Base-by-base conservation (phyloP, 805 yeast genomes). In the Grigorovia yakushimaensis region DNA sequence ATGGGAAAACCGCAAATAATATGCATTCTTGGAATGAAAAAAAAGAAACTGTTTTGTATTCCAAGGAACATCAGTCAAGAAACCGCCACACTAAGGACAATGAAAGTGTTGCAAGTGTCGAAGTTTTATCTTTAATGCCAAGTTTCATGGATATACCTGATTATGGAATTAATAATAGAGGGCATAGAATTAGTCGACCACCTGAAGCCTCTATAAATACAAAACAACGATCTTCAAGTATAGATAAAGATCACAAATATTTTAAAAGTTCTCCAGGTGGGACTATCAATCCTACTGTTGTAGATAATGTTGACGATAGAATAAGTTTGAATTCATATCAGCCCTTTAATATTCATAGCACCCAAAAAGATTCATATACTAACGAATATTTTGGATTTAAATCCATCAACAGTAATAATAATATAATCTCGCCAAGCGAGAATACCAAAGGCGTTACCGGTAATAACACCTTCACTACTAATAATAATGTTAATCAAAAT, bases 61-160 rank as follows among this genome's bases (percentile, higher is more conserved):
- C 22, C 13, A 37, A 42, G 22, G 17, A 13, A 10, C 37, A 33
- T 17, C 18, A 46, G 22, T 37, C 13, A 35, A 50, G 45, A 21
- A 50, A 39, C 43, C 46, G 44, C 43, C 30, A 45, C 30, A 45
- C 42, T 21, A 50, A 53, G 27, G 54, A 47, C 35, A 43, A 30
- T 3, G 54, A 51, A 11, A 48, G 49, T 47, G 48, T 56, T 3
- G 54, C 54, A 37, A 61, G 66, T 45, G 71, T 68, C 5, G 74
- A 69, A 49, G 73, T 67, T 5, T 47, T 69, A 13, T 67, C 73
- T 0, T 46, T 70, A 41, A 69, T 71, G 5, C 73, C 74, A 6
- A 63, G 70, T 41, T 69, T 69, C 45, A 61, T 66, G 62, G 74
- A 70, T 50, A 64, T 64, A 37, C 67, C 68, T 6, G 62, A 57